Percentiles rank a stretch among this genome's conserved stretches.
Evolutionary conservation across 371 early-diverging fungal species (phyloP).

Genomic region (Mortierella sp.): DNA sequence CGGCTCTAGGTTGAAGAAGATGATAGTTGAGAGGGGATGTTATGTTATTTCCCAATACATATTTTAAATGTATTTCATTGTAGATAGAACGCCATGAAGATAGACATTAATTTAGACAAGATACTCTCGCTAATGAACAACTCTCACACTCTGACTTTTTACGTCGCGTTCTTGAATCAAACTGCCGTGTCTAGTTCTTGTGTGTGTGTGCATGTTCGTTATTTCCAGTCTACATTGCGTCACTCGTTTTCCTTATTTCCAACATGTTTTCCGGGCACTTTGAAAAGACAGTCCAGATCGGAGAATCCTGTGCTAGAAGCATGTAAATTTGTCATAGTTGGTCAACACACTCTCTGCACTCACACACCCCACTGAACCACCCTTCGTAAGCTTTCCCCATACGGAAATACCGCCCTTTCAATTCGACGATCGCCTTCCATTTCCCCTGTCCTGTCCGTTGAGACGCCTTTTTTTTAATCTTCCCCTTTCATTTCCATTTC

Average conservation of each 20-base stretch:
- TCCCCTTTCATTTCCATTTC: not conserved
- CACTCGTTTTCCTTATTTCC: not conserved
- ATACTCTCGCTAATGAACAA: not conserved
- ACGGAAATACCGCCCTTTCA: not conserved
- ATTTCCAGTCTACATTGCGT: not conserved
- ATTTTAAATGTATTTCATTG: not conserved
- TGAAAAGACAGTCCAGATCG: conserved; percentile 10
- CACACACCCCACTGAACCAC: not conserved
- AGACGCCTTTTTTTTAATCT: conserved; percentile 5
- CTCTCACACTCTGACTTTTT: not conserved
- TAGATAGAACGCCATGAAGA: conserved; percentile 2
- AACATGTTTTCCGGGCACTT: not conserved
- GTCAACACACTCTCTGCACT: not conserved
- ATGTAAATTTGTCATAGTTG: not conserved
- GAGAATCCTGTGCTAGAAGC: not conserved
- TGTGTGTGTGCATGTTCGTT: not conserved
- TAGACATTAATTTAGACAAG: not conserved
- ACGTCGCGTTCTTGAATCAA: too few relatives aligned
- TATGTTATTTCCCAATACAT: not conserved
- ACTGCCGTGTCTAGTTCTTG: not conserved
- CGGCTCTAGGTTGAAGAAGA: conserved; percentile 16
- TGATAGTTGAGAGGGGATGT: too few relatives aligned
- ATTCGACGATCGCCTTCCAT: conserved; percentile 14
- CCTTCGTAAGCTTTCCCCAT: not conserved
- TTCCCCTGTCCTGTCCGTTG: conserved; percentile 5